Evolutionary conservation across 371 early-diverging fungal genomes (phyloP), one percentile per base, ranked within the genome.

Genomic region (Lichtheimia ramosa): DNA sequence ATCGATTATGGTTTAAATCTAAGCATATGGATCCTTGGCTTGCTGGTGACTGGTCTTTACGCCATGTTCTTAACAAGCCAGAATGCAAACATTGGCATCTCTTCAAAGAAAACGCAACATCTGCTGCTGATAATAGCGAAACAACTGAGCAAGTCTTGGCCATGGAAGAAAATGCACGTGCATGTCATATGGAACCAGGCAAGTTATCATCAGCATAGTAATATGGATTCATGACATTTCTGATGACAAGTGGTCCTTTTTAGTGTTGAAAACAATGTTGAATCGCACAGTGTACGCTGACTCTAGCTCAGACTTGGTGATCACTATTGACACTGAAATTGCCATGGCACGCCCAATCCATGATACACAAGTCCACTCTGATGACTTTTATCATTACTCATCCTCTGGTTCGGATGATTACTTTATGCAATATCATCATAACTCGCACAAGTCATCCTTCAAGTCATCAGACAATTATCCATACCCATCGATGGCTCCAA

Each of bases 1-100:
- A 57, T 34, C 60, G 60, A n/a, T 27, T 52, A 12, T 60, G 60
- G 60, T 41, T 60, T 16, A 51, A 51, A 43, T 39, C 60, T 4
- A 60, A 51, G 15, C 49, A 43, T 12, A 24, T 43, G 27, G 39
- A 52, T 14, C 51, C 59, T 14, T 58, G 59, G 59, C 51, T 58
- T 5, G 16, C 16, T 15, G 48, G 48, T 24, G 13, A 50, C 10
- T 58, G 59, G 59, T 58, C 59, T 13, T 41, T 58, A 7, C 28
- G 23, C 40, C 27, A 48, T 50, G 10, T 58, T n/a, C 51, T 58
- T 23, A 27, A 42, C 51, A 58, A 58, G 41, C 41, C 42, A 40
- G 23, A 46, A 6, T 55, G 43, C n/a, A 28, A n/a, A 8, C 43
- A 55, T 25, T 43, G 24, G 5, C 28, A 12, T 48, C 57, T 5